A percentile compares a stretch with the other conserved stretches of the same genome.
phyloP scores from a whole-genome alignment of 495 filamentous ascomycete species.

The Thozetella sp. region DNA sequence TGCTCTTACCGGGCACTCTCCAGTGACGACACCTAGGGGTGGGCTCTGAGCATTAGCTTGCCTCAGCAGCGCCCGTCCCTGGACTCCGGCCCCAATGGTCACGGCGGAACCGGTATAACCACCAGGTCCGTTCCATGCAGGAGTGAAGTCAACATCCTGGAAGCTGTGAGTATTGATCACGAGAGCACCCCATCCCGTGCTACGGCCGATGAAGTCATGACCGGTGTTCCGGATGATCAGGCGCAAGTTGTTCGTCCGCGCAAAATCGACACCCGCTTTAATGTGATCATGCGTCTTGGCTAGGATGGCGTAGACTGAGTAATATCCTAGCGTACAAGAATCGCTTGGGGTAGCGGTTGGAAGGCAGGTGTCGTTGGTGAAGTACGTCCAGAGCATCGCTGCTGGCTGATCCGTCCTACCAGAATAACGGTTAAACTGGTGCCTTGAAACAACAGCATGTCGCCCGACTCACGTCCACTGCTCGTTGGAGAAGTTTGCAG shows the following conservation, averaged over 20 bases:
- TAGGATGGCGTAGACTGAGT: constrained; percentile 56
- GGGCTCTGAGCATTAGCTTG: constrained; percentile 40
- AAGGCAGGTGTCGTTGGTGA: constrained; percentile 47
- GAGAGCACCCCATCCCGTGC: constrained; percentile 59
- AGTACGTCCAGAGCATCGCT: constrained; percentile 45
- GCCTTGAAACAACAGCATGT: no score
- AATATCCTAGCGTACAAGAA: constrained; percentile 60
- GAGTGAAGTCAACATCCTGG: constrained; percentile 46
- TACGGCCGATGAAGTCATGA: constrained; percentile 59
- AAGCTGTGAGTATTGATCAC: constrained; percentile 67
- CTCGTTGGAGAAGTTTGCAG: constrained; percentile 31
- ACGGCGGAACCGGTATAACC: constrained; percentile 45
- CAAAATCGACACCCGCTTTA: constrained; percentile 53
- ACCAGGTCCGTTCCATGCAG: constrained; percentile 30
- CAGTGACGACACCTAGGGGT: constrained; percentile 50
- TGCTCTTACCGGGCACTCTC: constrained; percentile 37
- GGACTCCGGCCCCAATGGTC: constrained; percentile 50
- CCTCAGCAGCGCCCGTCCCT: constrained; percentile 41
- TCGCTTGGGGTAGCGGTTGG: constrained; percentile 40
- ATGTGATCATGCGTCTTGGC: constrained; percentile 44
- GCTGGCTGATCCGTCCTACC: constrained; percentile 35
- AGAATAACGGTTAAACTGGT: not conserved
- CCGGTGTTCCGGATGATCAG: constrained; percentile 69
- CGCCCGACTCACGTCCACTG: constrained; percentile 32
- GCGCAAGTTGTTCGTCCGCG: constrained; percentile 56